These are phyloP conservation scores for Trichoderma sp. DNA, from an alignment of 2,329 filamentous ascomycete genomes.

Conservation along the genomic window DNA sequence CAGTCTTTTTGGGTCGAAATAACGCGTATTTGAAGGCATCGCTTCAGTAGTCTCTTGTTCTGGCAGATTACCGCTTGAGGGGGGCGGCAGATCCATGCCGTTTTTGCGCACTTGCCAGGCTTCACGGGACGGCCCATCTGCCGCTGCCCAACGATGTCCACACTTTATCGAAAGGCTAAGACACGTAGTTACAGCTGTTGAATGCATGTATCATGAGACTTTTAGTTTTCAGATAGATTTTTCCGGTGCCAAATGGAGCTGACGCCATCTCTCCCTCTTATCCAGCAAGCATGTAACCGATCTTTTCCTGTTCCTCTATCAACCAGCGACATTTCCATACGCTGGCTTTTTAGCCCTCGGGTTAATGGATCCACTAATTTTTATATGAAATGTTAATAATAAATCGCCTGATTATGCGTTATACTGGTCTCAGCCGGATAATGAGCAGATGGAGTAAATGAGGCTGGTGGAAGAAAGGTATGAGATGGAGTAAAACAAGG, in stretches of 20 bases:
- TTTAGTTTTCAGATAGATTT: neutral
- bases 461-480: neutral
- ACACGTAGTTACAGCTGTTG: neutral
- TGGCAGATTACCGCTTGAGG: neutral
- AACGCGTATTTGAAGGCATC: neutral
- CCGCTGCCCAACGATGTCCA: neutral
- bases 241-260: neutral
- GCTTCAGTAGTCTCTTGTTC: neutral
- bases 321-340: neutral
- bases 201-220: neutral
- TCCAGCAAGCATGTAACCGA: neutral
- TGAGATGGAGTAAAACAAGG: neutral
- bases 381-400: neutral
- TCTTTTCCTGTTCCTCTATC: neutral
- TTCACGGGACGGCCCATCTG: neutral
- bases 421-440: neutral
- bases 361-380: neutral
- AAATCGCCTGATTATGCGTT: neutral
- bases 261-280: neutral
- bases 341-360: neutral
- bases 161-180: too few relatives aligned
- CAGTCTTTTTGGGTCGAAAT: too few relatives aligned
- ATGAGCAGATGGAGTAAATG: neutral
- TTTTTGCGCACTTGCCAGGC: neutral
- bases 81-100: neutral